Percentiles rank a stretch among this genome's conserved stretches.
phyloP scores from a whole-genome alignment of 257 asterid genomes.

The Nicotiana undulata region DNA sequence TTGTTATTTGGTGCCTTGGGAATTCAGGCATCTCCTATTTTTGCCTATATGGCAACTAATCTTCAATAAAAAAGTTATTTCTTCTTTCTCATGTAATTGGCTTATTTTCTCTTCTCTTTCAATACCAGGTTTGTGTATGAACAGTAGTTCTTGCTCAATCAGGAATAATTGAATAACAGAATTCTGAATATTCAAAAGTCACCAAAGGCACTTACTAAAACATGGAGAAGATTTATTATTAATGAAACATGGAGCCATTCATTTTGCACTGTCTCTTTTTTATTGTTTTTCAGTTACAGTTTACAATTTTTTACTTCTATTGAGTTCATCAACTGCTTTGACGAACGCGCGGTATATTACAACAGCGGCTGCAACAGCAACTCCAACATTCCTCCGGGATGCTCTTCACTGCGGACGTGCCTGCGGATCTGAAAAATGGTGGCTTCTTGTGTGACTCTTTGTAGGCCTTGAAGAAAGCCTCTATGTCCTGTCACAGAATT shows the following conservation, averaged over 20 bases:
- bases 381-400: slow-evolving; percentile 8
- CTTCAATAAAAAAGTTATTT: neutral
- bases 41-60: neutral
- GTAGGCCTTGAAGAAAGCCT: slow-evolving; percentile 65
- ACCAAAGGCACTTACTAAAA: neutral
- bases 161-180: too few relatives aligned
- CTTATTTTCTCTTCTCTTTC: neutral
- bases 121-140: neutral
- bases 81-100: neutral
- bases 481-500: slow-evolving; percentile 45
- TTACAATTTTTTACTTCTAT: neutral
- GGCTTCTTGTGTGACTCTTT: slow-evolving; percentile 72
- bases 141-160: too few relatives aligned
- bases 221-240: neutral
- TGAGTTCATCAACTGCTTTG: neutral
- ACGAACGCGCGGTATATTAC: slow-evolving; percentile 15
- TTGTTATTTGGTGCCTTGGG: neutral
- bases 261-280: neutral
- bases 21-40: neutral
- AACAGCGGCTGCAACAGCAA: slow-evolving; percentile 46
- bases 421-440: slow-evolving; percentile 9
- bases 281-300: neutral
- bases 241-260: neutral
- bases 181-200: neutral
- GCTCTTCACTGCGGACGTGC: neutral